Base-by-base conservation (phyloP, 371 early-diverging fungal species). In the Enterocytospora artemiae region DNA sequence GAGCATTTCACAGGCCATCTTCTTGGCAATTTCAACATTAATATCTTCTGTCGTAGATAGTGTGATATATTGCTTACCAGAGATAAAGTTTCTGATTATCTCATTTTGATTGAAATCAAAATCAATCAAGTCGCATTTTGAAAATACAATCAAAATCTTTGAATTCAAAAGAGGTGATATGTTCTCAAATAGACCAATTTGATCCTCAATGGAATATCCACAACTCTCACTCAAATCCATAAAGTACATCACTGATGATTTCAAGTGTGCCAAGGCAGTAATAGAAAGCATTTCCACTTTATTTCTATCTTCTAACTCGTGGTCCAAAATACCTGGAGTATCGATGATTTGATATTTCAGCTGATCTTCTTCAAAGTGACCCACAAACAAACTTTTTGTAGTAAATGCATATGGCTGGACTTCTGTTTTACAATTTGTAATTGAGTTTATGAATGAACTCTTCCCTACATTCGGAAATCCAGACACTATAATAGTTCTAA, bases 381-480 rank as follows among this genome's bases (percentile, higher is more conserved):
- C 99, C 27, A 99, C 96, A 81, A 93, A 97, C 64, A 99, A 82
- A 14, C 89, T 90, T 82, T 97, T 94, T 59, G 99, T 99, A 36
- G 99, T 99, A 83, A 99, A 99, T 28, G 99, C 97, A 78, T 97
- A 99, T 18, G 96, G 94, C 79, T 96, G 96, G 0, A 99, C 98
- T 68, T 97, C 99, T 16, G 96, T 97, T 73, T 96, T 91, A 27
- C 97, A 97, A 70, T 93, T 85, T 7, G 97, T 93, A 36, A 99
- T 84, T 81, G 94, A 93, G 86, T 95, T 96, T 85, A 99, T 92
- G 80, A 96, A 99, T 59, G 89, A 89, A 45, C 94, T 93, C 78
- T 99, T 99, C 66, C 99, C 99, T 27, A 96, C 96, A 79, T 99
- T 99, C 25, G 99, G 99, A 80, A 94, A 97, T 58, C 99, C 99